Percentiles rank a stretch among this genome's conserved stretches.
phyloP scores from a whole-genome alignment of 1,139 yeast species.

The Citeromyces hawaiiensis region DNA sequence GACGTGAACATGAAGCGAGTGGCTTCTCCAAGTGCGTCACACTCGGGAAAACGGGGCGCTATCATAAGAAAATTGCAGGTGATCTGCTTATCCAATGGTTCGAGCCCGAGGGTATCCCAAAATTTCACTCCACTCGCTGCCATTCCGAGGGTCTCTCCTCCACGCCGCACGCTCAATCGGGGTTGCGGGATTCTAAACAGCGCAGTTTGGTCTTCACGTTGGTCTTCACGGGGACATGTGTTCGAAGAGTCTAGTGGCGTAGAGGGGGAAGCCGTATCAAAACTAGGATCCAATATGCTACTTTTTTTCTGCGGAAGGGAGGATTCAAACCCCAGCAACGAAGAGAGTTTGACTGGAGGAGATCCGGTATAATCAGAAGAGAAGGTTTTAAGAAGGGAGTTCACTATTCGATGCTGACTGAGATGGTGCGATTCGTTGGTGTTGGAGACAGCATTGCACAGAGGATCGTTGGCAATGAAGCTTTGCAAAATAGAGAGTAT shows the following conservation, averaged over 20 bases:
- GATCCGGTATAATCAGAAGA: not conserved
- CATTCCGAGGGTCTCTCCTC: not conserved
- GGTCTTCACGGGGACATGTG: not conserved
- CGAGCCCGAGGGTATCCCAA: not conserved
- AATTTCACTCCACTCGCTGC: not conserved
- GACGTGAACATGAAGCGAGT: not conserved
- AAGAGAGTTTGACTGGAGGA: not conserved
- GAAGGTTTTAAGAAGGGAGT: not conserved
- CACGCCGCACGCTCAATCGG: not conserved
- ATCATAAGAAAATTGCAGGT: not conserved
- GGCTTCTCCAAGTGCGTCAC: not conserved
- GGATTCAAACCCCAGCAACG: not conserved
- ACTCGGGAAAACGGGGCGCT: not conserved
- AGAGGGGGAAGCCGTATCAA: not conserved
- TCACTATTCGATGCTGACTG: not conserved
- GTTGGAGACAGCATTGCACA: not conserved
- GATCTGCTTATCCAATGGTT: not conserved
- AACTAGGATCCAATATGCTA: not conserved
- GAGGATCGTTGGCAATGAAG: constrained; percentile 10
- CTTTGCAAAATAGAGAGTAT: constrained; percentile 17
- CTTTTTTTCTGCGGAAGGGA: not conserved
- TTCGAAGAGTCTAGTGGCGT: not conserved
- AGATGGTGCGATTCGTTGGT: not conserved
- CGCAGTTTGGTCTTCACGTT: not conserved
- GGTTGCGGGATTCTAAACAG: not conserved